Base-by-base conservation (phyloP, 2,329 filamentous ascomycete genomes). In the Alternaria tenuissima region DNA sequence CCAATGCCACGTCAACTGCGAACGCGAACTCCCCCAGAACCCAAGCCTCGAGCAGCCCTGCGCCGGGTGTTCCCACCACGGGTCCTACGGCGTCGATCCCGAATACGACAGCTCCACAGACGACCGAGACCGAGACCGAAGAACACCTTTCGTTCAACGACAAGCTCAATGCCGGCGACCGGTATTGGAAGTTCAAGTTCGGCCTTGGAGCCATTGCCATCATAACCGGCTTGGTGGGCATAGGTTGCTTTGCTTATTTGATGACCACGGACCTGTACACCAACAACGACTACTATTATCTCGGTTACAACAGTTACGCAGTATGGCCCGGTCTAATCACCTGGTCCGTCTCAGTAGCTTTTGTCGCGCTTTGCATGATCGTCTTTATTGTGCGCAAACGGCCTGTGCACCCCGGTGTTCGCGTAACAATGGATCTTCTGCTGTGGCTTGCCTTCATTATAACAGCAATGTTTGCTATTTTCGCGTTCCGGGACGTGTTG, bases 391-490 rank as follows among this genome's bases (percentile, higher is more conserved):
- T 70, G 11, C 68, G 69, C 51, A 69, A 71, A 43, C 62, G 61
- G 1, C 69, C 75, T 9, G 64, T 78, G 1, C 76, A 79, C 56
- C 76, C 77, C 4, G 76, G 77, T 18, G 53, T 65, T 6, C 72
- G 70, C 32, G 76, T 79, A n/a, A 64, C 72, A 11, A 59, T 77
- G 47, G 75, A 79, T 49, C 67, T 79, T 1, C 43, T 79, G 2
- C 67, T 79, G 2, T 79, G 76, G 76, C 65, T 79, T 3, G 66
- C 68, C 12, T 72, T 74, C 53, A 62, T 78, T 18, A 26, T 62
- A 7, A 77, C 75, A 0, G 72, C 64, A 0, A 38, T 77, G 7
- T 70, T 77, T 28, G 68, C 69, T 14, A 47, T 74, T 26, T 7
- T 66, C 1, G 66, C 62, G 3, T 56, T 69, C 1, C 30, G 66